Evolutionary conservation across 331 rosid genomes (phyloP), one percentile per base, ranked within the genome.

Genomic region (Malus hybrid): DNA sequence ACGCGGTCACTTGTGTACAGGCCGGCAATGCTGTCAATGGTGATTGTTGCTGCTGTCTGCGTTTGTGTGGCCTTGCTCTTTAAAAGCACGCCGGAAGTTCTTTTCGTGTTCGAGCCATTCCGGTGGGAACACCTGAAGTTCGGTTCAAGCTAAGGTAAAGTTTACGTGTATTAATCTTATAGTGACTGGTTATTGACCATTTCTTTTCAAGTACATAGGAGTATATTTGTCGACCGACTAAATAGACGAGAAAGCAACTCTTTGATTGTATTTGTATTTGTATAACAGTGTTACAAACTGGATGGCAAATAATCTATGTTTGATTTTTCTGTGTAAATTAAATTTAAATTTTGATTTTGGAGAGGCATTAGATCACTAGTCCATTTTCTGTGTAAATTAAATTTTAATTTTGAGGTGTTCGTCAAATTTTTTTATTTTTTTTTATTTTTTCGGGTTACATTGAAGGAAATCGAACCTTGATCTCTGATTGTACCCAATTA

Each of bases 11-110:
- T 88, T 71, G 87, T 88, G 39, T 93, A 91, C 84, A 79, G 92
- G 82, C 98, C 98, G 0, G 97, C 93, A 56, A 89, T 93, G 96
- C 90, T 93, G 15, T 93, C 98, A 2, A 86, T 93, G 97, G 93
- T 93, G 56, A 88, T 90, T 50, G 86, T 93, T 79, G 98, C 98
- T 22, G 97, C 97, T 15, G 94, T 93, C 9, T 93, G 98, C 71
- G 98, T 93, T 8, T 93, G 98, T 14, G 98, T 89, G 56, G 98
- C 98, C 11, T 85, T 93, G 79, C 89, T 93, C 75, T 93, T 93
- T 78, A 93, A 93, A 81, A 93, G 98, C 88, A 87, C 93, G 1
- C 98, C 98, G 3, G 86, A 85, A 83, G 98, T 91, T 61, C 73
- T 81, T 32, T 91, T 81, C 24, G 92, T 88, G 29, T 89, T 91